A percentile compares a stretch with the other conserved stretches of the same genome.
Evolutionary conservation across 2,329 filamentous ascomycete species (phyloP).

Genomic region (Monosporascus sp.): DNA sequence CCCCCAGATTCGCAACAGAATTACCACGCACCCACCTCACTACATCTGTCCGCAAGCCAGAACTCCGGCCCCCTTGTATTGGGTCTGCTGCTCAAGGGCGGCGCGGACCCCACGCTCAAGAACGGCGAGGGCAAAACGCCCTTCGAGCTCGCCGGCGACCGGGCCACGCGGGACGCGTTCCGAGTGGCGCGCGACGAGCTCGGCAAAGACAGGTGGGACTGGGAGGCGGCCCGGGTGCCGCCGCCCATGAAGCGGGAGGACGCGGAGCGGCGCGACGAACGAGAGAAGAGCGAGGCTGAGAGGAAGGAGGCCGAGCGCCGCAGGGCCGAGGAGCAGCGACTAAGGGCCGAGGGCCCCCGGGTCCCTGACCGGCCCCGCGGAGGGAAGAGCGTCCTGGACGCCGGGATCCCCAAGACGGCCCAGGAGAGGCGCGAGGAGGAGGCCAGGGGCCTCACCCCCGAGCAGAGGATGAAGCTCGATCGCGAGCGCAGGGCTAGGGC

Average conservation of each 20-base stretch:
- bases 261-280: slow-evolving; percentile 61
- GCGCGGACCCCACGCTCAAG: slow-evolving; percentile 64
- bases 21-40: slow-evolving; percentile 73
- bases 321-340: slow-evolving; percentile 66
- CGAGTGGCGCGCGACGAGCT: slow-evolving; percentile 79
- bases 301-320: slow-evolving; percentile 66
- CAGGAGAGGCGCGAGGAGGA: slow-evolving; percentile 82
- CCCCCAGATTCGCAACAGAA: slow-evolving; percentile 62
- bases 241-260: slow-evolving; percentile 64
- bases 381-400: slow-evolving; percentile 52
- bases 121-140: slow-evolving; percentile 78
- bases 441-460: slow-evolving; percentile 74
- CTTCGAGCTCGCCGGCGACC: slow-evolving; percentile 83
- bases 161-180: slow-evolving; percentile 83
- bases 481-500: slow-evolving; percentile 85
- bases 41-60: slow-evolving; percentile 80
- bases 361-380: slow-evolving; percentile 34
- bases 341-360: slow-evolving; percentile 61
- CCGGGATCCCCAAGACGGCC: slow-evolving; percentile 62
- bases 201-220: slow-evolving; percentile 71
- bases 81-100: slow-evolving; percentile 69
- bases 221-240: slow-evolving; percentile 72
- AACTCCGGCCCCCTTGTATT: slow-evolving; percentile 73
- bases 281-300: slow-evolving; percentile 65
- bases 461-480: slow-evolving; percentile 80